Percentiles rank a stretch among this genome's conserved stretches.
Evolutionary conservation across 345 rosid genomes (phyloP).

Genomic region (Odontarrhena argentea): DNA sequence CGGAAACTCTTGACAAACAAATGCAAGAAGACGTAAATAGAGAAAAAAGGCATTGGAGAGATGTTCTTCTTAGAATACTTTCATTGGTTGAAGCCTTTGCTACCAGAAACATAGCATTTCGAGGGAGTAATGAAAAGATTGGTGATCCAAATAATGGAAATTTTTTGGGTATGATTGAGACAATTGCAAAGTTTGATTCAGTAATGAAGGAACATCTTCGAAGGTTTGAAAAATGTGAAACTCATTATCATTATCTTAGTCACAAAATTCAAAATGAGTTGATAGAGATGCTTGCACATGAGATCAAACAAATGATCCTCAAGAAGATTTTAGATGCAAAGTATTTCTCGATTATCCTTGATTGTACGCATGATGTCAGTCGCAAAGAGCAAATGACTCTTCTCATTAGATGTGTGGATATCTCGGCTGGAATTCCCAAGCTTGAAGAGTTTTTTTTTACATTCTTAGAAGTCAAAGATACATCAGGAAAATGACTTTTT

Average conservation of each 20-base stretch:
- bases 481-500: neutral
- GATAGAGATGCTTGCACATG: neutral
- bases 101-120: neutral
- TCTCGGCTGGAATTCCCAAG: neutral
- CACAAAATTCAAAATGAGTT: neutral
- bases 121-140: neutral
- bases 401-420: neutral
- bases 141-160: neutral
- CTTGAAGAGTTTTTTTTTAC: neutral
- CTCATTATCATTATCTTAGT: neutral
- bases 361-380: neutral
- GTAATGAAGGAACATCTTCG: neutral
- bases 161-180: slow-evolving; percentile 1
- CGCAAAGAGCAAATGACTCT: neutral
- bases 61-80: neutral
- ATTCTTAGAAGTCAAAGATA: neutral
- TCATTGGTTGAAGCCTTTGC: neutral
- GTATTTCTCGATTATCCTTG: neutral
- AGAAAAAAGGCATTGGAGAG: neutral
- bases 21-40: too few species aligned
- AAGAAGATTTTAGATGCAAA: neutral
- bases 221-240: neutral
- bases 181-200: neutral
- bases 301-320: neutral
- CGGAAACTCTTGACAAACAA: too few species aligned